Percentiles rank a stretch among this genome's conserved stretches.
phyloP scores from a whole-genome alignment of 1,284 basidiomycete species.

The Apiotrichum domesticum region DNA sequence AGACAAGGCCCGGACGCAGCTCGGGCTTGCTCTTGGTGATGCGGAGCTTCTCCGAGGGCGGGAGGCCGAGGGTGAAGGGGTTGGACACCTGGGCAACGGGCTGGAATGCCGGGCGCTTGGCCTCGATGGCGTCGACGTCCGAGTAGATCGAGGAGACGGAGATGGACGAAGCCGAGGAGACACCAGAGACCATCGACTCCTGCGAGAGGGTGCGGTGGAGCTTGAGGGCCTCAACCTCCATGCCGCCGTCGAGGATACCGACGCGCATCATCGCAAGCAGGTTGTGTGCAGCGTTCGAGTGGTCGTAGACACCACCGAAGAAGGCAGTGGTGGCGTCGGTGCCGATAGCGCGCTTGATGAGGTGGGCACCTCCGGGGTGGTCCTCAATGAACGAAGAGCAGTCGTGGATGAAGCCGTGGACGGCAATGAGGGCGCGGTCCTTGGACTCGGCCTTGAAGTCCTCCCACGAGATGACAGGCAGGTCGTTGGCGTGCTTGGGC shows the following conservation, averaged over 20 bases:
- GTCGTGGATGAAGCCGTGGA: slow-evolving; percentile 89
- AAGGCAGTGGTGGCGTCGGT: slow-evolving; percentile 86
- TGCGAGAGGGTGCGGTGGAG: slow-evolving; percentile 14
- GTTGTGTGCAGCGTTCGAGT: slow-evolving; percentile 80
- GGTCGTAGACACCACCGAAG: slow-evolving; percentile 89
- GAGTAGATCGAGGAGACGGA: slow-evolving; percentile 33
- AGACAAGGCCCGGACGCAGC: slow-evolving; percentile 35
- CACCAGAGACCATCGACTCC: slow-evolving; percentile 24
- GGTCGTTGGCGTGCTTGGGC: slow-evolving; percentile 58
- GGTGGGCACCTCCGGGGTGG: slow-evolving; percentile 71
- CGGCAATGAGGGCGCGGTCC: slow-evolving; percentile 69
- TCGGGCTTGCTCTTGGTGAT: slow-evolving; percentile 40
- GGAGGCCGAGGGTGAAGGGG: slow-evolving; percentile 34
- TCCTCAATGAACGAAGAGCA: slow-evolving; percentile 78
- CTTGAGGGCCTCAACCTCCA: slow-evolving; percentile 56
- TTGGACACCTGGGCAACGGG: slow-evolving; percentile 37
- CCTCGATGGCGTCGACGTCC: slow-evolving; percentile 15
- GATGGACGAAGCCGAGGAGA: slow-evolving; percentile 30
- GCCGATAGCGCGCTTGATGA: slow-evolving; percentile 62
- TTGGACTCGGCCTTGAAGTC: slow-evolving; percentile 65
- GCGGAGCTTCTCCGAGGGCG: slow-evolving; percentile 43
- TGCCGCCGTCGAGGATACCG: slow-evolving; percentile 72
- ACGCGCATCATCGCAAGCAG: slow-evolving; percentile 85
- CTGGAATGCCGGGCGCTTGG: slow-evolving; percentile 30
- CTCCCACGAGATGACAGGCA: slow-evolving; percentile 80